Evolutionary conservation across 805 yeast genomes (phyloP).

Genomic region (Spencermartinsiella europaea): DNA sequence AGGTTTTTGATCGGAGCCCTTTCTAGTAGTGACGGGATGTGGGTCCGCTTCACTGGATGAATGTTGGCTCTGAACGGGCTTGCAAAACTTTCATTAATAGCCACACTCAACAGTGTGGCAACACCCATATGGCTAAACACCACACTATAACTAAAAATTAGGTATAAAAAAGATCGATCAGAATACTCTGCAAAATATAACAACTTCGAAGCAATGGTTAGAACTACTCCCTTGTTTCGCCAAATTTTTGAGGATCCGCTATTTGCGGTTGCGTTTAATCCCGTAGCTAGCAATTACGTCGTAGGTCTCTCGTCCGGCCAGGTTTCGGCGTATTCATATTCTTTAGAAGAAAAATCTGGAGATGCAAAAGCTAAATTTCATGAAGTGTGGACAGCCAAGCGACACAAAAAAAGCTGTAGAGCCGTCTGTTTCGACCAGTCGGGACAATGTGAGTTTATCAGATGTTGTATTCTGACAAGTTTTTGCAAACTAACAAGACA

Average conservation of each 20-base stretch:
- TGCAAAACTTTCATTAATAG: no score
- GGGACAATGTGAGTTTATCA: slow-evolving; percentile 44
- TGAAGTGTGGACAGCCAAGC: slow-evolving; percentile 70
- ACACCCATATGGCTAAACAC: no score
- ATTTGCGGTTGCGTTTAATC: slow-evolving; percentile 78
- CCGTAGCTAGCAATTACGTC: slow-evolving; percentile 55
- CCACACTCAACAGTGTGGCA: no score
- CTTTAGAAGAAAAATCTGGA: slow-evolving; percentile 41
- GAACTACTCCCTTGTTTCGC: neutral
- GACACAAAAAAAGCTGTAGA: slow-evolving; percentile 88
- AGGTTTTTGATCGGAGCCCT: no score
- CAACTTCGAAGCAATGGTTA: neutral
- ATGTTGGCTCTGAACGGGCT: no score
- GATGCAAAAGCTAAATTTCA: neutral
- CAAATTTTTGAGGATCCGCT: slow-evolving; percentile 37
- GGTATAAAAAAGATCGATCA: no score
- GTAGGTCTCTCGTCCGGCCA: slow-evolving; percentile 83
- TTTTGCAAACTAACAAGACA: slow-evolving; percentile 7
- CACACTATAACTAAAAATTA: no score
- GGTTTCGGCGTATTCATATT: slow-evolving; percentile 56
- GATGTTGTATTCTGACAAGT: neutral
- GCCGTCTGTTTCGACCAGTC: slow-evolving; percentile 60
- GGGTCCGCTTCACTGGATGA: no score
- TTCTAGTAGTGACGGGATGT: no score
- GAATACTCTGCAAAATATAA: no score